A percentile compares a stretch with the other conserved stretches of the same genome.
Conservation (phyloP, 768 basidiomycete genomes). For the Daedaleopsis nitida region DNA sequence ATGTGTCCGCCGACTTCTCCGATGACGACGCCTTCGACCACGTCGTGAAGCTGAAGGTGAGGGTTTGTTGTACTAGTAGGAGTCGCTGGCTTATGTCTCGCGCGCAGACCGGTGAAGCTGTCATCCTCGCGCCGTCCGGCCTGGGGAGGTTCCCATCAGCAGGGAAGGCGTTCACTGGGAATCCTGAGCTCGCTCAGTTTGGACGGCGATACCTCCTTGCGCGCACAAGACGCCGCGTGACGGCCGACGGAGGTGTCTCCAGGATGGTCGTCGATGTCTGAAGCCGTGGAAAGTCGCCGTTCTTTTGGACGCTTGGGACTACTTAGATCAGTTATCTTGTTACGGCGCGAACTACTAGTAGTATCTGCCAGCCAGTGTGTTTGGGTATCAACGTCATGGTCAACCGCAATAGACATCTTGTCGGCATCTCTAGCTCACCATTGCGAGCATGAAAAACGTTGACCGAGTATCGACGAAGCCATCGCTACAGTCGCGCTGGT, state of each 20-base stretch:
- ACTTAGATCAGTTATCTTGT: not conserved
- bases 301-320: not conserved
- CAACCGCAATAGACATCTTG: too few species aligned
- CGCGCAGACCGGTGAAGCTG: conserved; percentile 67
- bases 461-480: too few species aligned
- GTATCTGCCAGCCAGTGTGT: too few species aligned
- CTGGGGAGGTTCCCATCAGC: conserved; percentile 10
- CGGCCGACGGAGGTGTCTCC: conserved; percentile 23
- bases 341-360: too few species aligned
- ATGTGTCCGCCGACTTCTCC: conserved; percentile 66
- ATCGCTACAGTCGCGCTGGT: too few species aligned
- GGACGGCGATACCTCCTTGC: conserved; percentile 19
- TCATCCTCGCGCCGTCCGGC: conserved; percentile 68
- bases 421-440: too few species aligned
- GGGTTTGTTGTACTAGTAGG: conserved; percentile 2
- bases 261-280: conserved; percentile 10
- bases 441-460: too few species aligned
- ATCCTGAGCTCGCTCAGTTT: conserved; percentile 21
- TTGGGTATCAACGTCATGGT: too few species aligned
- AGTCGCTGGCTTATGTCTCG: not conserved
- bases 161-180: conserved; percentile 5
- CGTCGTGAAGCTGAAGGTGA: conserved; percentile 65
- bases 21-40: conserved; percentile 63
- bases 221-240: conserved; percentile 22
- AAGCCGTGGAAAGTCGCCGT: not conserved